Evolutionary conservation across 805 yeast species (phyloP).

Genomic region (Lipomyces yamadae): DNA sequence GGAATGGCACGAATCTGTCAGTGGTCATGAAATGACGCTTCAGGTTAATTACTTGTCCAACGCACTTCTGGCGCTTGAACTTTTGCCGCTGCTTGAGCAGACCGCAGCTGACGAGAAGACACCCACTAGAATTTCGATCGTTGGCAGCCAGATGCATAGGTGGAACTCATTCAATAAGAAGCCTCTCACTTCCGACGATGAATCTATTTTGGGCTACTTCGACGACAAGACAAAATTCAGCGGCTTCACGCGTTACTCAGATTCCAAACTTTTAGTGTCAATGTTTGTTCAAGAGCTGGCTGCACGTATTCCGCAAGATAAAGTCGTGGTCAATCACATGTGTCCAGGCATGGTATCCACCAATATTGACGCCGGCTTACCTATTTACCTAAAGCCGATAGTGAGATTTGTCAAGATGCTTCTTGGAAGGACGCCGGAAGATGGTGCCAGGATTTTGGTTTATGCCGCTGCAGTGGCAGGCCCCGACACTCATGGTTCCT

Average conservation of each 20-base stretch:
- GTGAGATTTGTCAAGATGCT: not conserved
- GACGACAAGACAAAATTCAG: conserved; percentile 12
- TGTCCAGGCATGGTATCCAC: conserved; percentile 14
- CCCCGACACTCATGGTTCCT: conserved; percentile 11
- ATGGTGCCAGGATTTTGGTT: conserved; percentile 6
- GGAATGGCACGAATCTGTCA: conserved; percentile 2
- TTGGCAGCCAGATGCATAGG: conserved; percentile 7
- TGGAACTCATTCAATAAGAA: conserved; percentile 2
- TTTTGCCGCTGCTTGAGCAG: conserved; percentile 10
- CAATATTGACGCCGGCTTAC: not conserved
- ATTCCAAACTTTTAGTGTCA: conserved; percentile 8
- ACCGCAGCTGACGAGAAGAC: conserved; percentile 1
- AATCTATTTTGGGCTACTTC: conserved; percentile 3
- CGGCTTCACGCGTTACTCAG: conserved; percentile 1
- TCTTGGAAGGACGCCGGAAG: conserved; percentile 8
- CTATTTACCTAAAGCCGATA: conserved; percentile 1
- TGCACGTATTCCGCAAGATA: conserved; percentile 3
- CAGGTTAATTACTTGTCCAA: conserved; percentile 10
- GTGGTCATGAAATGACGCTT: conserved; percentile 9
- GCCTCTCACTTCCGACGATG: not conserved
- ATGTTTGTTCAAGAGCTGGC: conserved; percentile 14
- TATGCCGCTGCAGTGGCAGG: conserved; percentile 14
- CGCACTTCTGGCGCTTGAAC: conserved; percentile 9
- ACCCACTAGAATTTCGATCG: conserved; percentile 7
- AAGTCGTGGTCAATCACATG: conserved; percentile 5